These are phyloP conservation scores for Trifolium subterraneum DNA, from an alignment of 306 rosid species.

Conservation along the genomic window DNA sequence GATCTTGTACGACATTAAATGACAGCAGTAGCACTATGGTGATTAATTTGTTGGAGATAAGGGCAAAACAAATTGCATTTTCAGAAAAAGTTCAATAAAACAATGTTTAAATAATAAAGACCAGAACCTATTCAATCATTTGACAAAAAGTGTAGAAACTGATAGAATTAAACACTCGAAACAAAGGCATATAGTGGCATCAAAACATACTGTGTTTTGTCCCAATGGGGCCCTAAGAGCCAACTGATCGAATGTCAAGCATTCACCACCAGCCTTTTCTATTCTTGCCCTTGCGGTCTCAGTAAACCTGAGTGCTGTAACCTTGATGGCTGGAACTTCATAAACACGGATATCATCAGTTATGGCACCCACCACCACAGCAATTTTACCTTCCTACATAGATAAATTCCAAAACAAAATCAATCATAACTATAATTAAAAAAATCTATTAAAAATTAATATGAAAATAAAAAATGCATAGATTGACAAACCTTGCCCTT, in stretches of 20 bases:
- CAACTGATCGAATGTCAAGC: constrained; percentile 84
- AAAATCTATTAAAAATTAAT: not conserved
- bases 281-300: constrained; percentile 89
- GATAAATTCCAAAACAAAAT: constrained; percentile 16
- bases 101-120: too few species aligned
- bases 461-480: not conserved
- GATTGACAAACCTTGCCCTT: constrained; percentile 70
- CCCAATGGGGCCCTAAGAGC: constrained; percentile 83
- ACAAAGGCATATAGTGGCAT: not conserved
- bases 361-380: constrained; percentile 74
- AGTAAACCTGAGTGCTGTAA: constrained; percentile 77
- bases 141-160: not conserved
- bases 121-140: not conserved
- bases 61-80: constrained; percentile 3
- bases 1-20: not conserved
- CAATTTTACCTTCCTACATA: constrained; percentile 66
- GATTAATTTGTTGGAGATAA: not conserved
- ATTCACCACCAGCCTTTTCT: constrained; percentile 84
- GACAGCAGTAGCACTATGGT: not conserved
- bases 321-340: constrained; percentile 79
- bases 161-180: not conserved
- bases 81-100: not conserved
- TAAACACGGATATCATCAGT: constrained; percentile 71
- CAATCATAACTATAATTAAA: not conserved
- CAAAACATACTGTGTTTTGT: constrained; percentile 72